A percentile compares a stretch with the other conserved stretches of the same genome.
These are phyloP conservation scores for Candida andamanensis DNA, from an alignment of 805 yeast species.

Conservation along the genomic window DNA sequence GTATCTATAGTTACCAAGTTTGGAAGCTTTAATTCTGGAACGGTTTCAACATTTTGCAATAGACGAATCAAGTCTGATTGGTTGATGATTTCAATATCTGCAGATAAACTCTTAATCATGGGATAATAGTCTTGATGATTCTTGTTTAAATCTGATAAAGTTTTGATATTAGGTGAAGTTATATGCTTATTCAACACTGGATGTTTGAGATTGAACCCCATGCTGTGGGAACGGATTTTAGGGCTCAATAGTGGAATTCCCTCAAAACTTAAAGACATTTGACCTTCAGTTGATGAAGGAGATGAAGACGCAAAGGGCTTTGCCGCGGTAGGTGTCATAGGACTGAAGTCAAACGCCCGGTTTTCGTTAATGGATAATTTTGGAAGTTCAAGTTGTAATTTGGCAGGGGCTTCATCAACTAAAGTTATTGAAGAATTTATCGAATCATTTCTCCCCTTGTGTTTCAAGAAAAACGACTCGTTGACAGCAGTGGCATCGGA, in stretches of 20 bases:
- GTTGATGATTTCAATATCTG: constrained; percentile 3
- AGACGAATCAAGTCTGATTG: constrained; percentile 1
- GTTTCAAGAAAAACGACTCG: constrained; percentile 3
- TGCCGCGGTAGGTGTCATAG: background rate
- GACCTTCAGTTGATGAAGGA: too few relatives aligned
- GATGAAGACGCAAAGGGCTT: background rate
- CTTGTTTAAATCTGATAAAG: constrained; percentile 3
- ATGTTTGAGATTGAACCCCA: background rate
- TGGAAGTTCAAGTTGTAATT: constrained; percentile 2
- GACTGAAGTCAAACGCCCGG: background rate
- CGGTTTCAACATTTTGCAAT: constrained; percentile 3
- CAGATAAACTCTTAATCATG: constrained; percentile 3
- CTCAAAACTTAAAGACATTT: too few relatives aligned
- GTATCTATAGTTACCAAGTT: constrained; percentile 59
- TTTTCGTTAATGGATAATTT: constrained; percentile 5
- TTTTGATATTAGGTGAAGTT: constrained; percentile 8
- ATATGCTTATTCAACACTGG: constrained; percentile 5
- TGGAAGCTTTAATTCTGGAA: constrained; percentile 8
- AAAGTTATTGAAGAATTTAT: constrained; percentile 7
- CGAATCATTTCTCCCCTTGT: constrained; percentile 6
- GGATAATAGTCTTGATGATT: constrained; percentile 5
- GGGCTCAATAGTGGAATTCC: too few relatives aligned
- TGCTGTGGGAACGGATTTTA: background rate
- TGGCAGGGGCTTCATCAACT: constrained; percentile 7
- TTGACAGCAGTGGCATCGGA: constrained; percentile 10